Percentiles rank a stretch among this genome's conserved stretches.
phyloP scores from a whole-genome alignment of 163 green algal species.

The Volvox carteri region DNA sequence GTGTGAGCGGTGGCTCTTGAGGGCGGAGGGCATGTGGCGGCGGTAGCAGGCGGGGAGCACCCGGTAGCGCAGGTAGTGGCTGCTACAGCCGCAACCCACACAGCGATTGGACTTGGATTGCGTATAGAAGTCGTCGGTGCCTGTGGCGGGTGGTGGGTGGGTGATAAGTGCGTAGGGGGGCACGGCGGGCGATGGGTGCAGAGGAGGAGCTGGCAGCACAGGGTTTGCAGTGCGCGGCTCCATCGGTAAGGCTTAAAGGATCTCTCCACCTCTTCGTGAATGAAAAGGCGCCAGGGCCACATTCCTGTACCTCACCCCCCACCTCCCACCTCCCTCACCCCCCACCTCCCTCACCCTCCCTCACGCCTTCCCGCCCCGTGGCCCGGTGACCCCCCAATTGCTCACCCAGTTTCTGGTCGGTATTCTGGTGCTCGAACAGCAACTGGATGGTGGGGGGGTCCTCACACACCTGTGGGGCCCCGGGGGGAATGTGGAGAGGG shows the following conservation, averaged over 20 bases:
- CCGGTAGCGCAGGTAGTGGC: slow-evolving; percentile 81
- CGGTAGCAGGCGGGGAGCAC: slow-evolving; percentile 84
- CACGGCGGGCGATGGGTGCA: no score
- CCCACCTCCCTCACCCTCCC: not conserved
- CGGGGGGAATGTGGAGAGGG: no score
- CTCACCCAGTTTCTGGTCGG: slow-evolving; percentile 68
- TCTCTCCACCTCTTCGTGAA: no score
- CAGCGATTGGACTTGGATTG: slow-evolving; percentile 73
- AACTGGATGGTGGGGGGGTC: slow-evolving; percentile 73
- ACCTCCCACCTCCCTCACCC: not conserved
- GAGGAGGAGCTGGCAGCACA: no score
- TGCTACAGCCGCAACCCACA: slow-evolving; percentile 35
- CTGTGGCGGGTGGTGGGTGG: slow-evolving; percentile 8
- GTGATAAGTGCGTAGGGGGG: no score
- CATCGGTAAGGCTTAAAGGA: no score
- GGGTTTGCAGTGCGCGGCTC: no score
- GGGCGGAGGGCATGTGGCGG: slow-evolving; percentile 73
- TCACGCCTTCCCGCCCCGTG: not conserved
- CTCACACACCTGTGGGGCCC: slow-evolving; percentile 52
- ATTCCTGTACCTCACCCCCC: not conserved
- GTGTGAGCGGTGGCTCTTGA: slow-evolving; percentile 85
- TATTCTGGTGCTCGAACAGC: slow-evolving; percentile 77
- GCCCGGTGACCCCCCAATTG: not conserved
- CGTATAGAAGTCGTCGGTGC: slow-evolving; percentile 73
- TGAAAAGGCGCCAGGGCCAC: no score